Percentiles rank a stretch among this genome's conserved stretches.
Evolutionary conservation across 2,329 filamentous ascomycete genomes (phyloP).

Genomic region (Alternaria solani): DNA sequence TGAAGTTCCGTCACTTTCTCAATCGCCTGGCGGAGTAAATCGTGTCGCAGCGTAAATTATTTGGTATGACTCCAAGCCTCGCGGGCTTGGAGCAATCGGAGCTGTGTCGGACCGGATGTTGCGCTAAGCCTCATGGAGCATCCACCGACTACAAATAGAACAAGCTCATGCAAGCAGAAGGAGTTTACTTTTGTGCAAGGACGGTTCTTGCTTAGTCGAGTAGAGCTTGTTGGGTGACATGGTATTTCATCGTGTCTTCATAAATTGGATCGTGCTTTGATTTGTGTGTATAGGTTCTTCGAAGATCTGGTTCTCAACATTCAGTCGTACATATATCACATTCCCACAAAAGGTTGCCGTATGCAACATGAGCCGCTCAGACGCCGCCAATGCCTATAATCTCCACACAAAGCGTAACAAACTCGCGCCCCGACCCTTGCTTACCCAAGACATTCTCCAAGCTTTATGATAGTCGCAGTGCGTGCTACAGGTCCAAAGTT

Average conservation of each 20-base stretch:
- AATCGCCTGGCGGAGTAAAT: slow-evolving; percentile 7
- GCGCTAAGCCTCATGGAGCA: slow-evolving; percentile 19
- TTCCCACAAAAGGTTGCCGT: slow-evolving; percentile 25
- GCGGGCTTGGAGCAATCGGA: slow-evolving; percentile 19
- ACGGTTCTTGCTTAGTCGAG: not conserved
- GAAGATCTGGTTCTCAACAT: slow-evolving; percentile 1
- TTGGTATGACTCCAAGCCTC: slow-evolving; percentile 38
- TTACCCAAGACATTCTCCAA: slow-evolving; percentile 9
- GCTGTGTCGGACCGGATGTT: slow-evolving; percentile 22
- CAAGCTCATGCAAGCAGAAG: not conserved
- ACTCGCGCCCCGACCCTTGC: slow-evolving; percentile 1
- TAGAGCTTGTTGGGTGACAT: too few species aligned
- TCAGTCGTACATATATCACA: slow-evolving; percentile 17
- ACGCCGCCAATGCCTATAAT: slow-evolving; percentile 42
- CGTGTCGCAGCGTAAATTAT: slow-evolving; percentile 25
- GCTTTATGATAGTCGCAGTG: slow-evolving; percentile 13
- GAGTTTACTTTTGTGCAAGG: not conserved
- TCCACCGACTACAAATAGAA: not conserved
- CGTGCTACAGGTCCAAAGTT: slow-evolving; percentile 10
- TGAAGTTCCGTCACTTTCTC: not conserved
- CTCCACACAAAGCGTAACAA: not conserved
- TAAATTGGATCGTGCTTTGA: not conserved
- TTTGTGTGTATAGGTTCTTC: not conserved
- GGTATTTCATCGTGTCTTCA: not conserved
- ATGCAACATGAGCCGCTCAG: slow-evolving; percentile 35